Percentiles rank a stretch among this genome's conserved stretches.
Evolutionary conservation across 495 filamentous ascomycete genomes (phyloP).

Genomic region (Podospora fimiseda): DNA sequence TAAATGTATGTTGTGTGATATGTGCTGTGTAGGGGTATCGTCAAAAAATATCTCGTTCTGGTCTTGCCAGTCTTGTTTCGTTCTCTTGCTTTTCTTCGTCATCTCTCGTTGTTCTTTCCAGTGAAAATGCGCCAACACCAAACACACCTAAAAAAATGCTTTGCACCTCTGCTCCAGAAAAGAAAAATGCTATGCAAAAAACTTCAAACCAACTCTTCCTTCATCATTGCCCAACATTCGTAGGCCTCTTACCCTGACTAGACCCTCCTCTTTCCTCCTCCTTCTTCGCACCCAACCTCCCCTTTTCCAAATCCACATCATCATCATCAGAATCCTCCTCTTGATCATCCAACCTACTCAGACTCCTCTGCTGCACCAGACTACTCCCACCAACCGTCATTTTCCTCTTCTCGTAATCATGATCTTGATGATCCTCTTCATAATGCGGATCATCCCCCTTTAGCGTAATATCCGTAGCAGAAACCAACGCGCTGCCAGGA

Average conservation of each 20-base stretch:
- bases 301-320: not conserved
- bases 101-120: no score
- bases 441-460: conserved; percentile 2
- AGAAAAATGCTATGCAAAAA: no score
- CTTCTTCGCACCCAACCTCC: not conserved
- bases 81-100: no score
- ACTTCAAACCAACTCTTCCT: no score
- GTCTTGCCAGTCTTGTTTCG: no score
- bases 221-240: conserved; percentile 3
- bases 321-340: not conserved
- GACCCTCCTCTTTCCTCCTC: not conserved
- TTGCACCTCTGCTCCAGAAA: no score
- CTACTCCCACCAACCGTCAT: not conserved
- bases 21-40: no score
- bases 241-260: not conserved
- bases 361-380: conserved; percentile 2
- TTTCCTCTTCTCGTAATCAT: not conserved
- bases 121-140: no score
- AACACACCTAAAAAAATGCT: no score
- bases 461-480: conserved; percentile 4
- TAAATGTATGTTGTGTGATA: no score
- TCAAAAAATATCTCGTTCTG: no score
- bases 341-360: not conserved
- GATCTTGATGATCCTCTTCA: not conserved
- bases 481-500: not conserved